Percentiles rank a stretch among this genome's conserved stretches.
These are phyloP conservation scores for Polytolypa hystricis DNA, from an alignment of 2,329 filamentous ascomycete genomes.

Conservation along the genomic window DNA sequence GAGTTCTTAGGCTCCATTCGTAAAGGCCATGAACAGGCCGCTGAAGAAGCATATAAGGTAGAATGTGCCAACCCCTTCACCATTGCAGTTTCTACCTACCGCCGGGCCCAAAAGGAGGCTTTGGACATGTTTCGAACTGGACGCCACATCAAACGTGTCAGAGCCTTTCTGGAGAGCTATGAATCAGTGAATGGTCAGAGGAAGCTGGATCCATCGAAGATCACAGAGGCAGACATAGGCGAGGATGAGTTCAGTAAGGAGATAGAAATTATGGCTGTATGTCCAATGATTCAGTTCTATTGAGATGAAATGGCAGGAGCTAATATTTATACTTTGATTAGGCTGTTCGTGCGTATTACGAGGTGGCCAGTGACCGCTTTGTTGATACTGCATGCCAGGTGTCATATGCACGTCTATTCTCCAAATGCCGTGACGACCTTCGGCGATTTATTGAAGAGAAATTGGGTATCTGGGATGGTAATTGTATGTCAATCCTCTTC, in stretches of 20 bases:
- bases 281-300: background rate
- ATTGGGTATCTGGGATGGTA: constrained; percentile 20
- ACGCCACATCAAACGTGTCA: constrained; percentile 15
- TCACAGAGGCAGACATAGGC: constrained; percentile 19
- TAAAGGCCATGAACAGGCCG: constrained; percentile 31
- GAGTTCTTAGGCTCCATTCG: constrained; percentile 37
- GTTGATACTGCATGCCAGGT: constrained; percentile 29
- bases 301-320: too few species aligned
- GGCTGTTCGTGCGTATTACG: constrained; percentile 29
- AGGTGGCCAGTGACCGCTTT: constrained; percentile 28
- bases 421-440: constrained; percentile 24
- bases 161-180: constrained; percentile 7
- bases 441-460: constrained; percentile 19
- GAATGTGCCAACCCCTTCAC: constrained; percentile 49
- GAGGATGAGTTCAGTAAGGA: constrained; percentile 27
- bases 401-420: constrained; percentile 26
- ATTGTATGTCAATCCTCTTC: constrained; percentile 17
- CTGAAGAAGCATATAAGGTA: constrained; percentile 40
- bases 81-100: constrained; percentile 25
- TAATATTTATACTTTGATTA: constrained; percentile 10
- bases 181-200: constrained; percentile 11
- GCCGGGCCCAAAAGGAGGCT: constrained; percentile 13
- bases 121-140: constrained; percentile 8
- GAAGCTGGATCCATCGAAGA: constrained; percentile 15
- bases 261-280: constrained; percentile 32